Conservation (phyloP, 179 eudicot species). For the Silene noctiflora region DNA sequence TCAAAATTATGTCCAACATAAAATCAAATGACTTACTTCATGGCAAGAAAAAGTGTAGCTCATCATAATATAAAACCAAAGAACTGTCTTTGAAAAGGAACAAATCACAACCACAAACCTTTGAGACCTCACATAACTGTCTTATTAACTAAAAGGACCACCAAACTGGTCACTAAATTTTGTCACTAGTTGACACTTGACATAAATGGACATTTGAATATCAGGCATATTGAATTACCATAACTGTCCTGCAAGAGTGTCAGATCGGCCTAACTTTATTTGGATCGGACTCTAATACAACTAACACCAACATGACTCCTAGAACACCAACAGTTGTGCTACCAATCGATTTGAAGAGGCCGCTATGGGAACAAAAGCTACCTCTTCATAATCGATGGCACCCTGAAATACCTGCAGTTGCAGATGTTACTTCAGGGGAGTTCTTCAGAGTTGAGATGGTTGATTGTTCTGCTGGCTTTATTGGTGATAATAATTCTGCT, state of each 20-base stretch:
- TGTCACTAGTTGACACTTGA: too few relatives aligned
- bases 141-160: too few relatives aligned
- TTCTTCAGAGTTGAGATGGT: constrained; percentile 73
- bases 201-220: neutral
- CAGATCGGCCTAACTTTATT: too few relatives aligned
- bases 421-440: constrained; percentile 63
- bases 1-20: too few relatives aligned
- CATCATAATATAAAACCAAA: too few relatives aligned
- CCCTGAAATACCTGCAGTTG: constrained; percentile 70
- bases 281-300: neutral
- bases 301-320: constrained; percentile 47
- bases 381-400: constrained; percentile 98
- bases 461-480: constrained; percentile 79
- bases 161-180: too few relatives aligned
- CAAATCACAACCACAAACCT: too few relatives aligned
- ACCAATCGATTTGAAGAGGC: constrained; percentile 60
- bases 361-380: constrained; percentile 62
- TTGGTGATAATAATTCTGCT: constrained; percentile 68
- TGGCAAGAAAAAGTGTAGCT: too few relatives aligned
- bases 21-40: too few relatives aligned
- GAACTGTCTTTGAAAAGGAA: too few relatives aligned
- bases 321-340: constrained; percentile 51
- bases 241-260: neutral
- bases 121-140: too few relatives aligned
- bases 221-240: neutral